Evolutionary conservation across 495 filamentous ascomycete species (phyloP), one percentile per base, ranked within the genome.

Genomic region (Neurospora cerealis): DNA sequence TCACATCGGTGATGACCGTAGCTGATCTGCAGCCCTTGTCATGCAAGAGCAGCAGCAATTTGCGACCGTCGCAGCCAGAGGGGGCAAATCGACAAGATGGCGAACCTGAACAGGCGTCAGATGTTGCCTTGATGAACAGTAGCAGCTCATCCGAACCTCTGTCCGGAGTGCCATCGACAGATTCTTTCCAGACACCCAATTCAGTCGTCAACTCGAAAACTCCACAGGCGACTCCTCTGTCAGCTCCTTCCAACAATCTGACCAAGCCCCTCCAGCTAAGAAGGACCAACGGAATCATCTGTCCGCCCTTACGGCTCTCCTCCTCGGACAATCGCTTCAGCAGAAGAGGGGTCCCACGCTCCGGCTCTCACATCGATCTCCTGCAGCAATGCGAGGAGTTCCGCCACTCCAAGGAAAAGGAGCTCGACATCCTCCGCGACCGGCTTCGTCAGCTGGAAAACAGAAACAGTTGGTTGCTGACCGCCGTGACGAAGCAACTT

Each of bases 371-470:
- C 38, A 73, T 62, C 66, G 72, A 79, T 48, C 77, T 84, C 15
- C 38, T 79, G 21, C 70, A 70, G 5, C 81, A 77, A 21, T 82
- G 84, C 72, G 78, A 84, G 70, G 75, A 60, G 24, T 75, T 82
- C 13, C 78, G 77, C n/a, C 74, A 79, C 62, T 73, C 75, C 8
- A 81, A 79, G 11, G 69, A 79, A 5, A 77, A 74, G 2, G 83
- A 85, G 28, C 74, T 85, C 39, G 80, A 82, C 70, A 60, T 70
- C 15, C 37, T 79, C 2, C 46, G 75, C 13, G 39, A 71, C 2
- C 78, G 81, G 3, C 70, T 86, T 32, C 78, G 79, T 11, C 70
- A 72, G 17, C 71, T 85, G n/a, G 81, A 80, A 39, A 60, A 71
- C n/a, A 79, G 80, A 69, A 79, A 79, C 70, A 77, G 82, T 62